Percentiles rank a stretch among this genome's conserved stretches.
These are phyloP conservation scores for Bassia scoparia DNA, from an alignment of 148 eudicot genomes.

Conservation along the genomic window DNA sequence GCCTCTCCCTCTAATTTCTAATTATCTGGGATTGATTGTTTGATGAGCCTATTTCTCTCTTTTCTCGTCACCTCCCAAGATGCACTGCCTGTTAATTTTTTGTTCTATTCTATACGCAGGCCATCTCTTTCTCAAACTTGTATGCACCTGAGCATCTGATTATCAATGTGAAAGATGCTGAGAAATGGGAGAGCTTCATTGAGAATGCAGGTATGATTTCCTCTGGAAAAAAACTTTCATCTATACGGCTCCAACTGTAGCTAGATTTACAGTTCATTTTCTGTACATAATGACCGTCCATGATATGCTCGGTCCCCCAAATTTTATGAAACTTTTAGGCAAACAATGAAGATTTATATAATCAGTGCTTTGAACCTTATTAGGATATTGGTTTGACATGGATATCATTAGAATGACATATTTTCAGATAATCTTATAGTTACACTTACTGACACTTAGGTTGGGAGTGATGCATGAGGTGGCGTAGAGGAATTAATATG, in stretches of 20 bases:
- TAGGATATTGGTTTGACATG: too few relatives aligned
- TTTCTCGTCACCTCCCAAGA: background rate
- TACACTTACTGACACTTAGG: too few relatives aligned
- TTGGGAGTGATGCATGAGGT: too few relatives aligned
- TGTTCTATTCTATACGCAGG: constrained; percentile 40
- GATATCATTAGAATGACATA: too few relatives aligned
- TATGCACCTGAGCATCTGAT: constrained; percentile 99
- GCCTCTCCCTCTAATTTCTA: background rate
- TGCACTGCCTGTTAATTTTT: background rate
- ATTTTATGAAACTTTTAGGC: too few relatives aligned
- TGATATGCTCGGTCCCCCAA: too few relatives aligned
- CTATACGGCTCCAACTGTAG: background rate
- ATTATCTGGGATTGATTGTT: background rate
- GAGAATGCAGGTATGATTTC: constrained; percentile 96
- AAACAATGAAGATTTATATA: too few relatives aligned
- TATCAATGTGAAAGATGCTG: constrained; percentile 89
- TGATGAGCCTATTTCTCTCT: background rate
- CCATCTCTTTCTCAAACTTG: constrained; percentile 79
- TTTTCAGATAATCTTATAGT: too few relatives aligned
- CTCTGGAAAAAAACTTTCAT: too few relatives aligned
- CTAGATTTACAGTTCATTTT: background rate
- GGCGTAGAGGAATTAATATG: too few relatives aligned
- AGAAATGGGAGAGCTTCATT: constrained; percentile 89
- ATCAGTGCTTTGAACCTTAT: too few relatives aligned
- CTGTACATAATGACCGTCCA: too few relatives aligned